Conservation (phyloP, 306 rosid species). For the Castanea sativa region DNA sequence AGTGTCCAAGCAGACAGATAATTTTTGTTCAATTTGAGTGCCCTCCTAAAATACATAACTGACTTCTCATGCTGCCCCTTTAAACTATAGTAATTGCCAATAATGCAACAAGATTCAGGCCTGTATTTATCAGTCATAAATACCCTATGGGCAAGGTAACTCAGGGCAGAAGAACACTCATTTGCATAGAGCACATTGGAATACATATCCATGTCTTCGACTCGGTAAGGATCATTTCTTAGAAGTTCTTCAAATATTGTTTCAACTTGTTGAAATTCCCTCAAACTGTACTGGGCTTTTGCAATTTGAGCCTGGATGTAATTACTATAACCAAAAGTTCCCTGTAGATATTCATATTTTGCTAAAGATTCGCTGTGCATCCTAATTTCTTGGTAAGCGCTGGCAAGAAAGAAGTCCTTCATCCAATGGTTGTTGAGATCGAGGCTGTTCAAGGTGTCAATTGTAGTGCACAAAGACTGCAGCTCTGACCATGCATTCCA, state of each 20-base stretch:
- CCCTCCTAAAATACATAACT: slow-evolving; percentile 87
- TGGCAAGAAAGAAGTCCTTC: slow-evolving; percentile 91
- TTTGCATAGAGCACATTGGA: slow-evolving; percentile 95
- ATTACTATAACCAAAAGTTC: slow-evolving; percentile 74
- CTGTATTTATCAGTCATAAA: slow-evolving; percentile 92
- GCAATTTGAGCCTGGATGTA: slow-evolving; percentile 94
- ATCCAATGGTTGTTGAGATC: slow-evolving; percentile 93
- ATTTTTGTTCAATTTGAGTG: slow-evolving; percentile 91
- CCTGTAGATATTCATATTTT: slow-evolving; percentile 70
- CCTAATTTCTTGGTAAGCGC: slow-evolving; percentile 83
- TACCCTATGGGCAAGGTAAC: slow-evolving; percentile 96
- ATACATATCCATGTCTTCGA: slow-evolving; percentile 97
- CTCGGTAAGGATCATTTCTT: slow-evolving; percentile 89
- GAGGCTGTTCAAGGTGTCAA: slow-evolving; percentile 72
- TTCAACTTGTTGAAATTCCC: slow-evolving; percentile 94
- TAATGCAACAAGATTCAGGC: slow-evolving; percentile 96
- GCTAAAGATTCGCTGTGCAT: slow-evolving; percentile 76
- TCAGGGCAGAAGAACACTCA: slow-evolving; percentile 77
- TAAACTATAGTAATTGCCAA: slow-evolving; percentile 95
- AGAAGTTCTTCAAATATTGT: slow-evolving; percentile 90
- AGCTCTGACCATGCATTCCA: slow-evolving; percentile 98
- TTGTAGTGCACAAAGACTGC: slow-evolving; percentile 71
- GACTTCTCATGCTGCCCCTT: slow-evolving; percentile 97
- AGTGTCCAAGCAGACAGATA: slow-evolving; percentile 97
- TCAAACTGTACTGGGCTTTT: slow-evolving; percentile 82